Evolutionary conservation across 108 stramenopile species (phyloP), one percentile per base, ranked within the genome.

Genomic region (Phaeodactylum tricornutum): DNA sequence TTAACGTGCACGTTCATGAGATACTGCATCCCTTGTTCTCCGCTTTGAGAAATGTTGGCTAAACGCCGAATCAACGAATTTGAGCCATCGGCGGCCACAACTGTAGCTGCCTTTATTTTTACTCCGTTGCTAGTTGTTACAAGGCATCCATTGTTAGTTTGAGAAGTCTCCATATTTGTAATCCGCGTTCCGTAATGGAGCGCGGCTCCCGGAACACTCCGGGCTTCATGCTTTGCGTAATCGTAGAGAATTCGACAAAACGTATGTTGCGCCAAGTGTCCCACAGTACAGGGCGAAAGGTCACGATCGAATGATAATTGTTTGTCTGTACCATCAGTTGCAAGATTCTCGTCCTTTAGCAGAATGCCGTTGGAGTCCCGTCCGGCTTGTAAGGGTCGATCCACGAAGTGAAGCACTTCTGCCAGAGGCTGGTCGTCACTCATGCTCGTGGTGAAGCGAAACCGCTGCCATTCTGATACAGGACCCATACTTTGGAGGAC

Each of bases 1-100:
- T 27, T 43, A 16, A 96, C 87, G 46, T 96, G 95, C 17, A 94
- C 65, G 52, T 94, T 96, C 47, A 96, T 73, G 20, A 96, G 53
- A 41, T 87, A 59, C 53, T 92, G 90, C 11, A 94, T 55, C 1
- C 33, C 53, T 23, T 28, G 19, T 42, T 71, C 48, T 28, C 92
- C 94, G 4, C 37, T 50, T 71, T 65, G 64, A 20, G 28, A 24
- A 26, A 87, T 75, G 23, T 65, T 38, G 32, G 53, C 28, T 12
- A 61, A 51, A 24, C 37, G 38, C 44, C 95, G 71, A 26, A 75
- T 43, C 4, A 24, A 35, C 35, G 92, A 93, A 29, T 70, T 64
- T 9, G 77, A 80, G n/a, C 95, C 95, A 55, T 96, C 92, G 6
- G 85, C 85, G 3, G 86, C 94, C 0, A 95, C 40, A 25, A 31